Conservation (phyloP, 495 filamentous ascomycete genomes). For the Talaromyces adpressus region DNA sequence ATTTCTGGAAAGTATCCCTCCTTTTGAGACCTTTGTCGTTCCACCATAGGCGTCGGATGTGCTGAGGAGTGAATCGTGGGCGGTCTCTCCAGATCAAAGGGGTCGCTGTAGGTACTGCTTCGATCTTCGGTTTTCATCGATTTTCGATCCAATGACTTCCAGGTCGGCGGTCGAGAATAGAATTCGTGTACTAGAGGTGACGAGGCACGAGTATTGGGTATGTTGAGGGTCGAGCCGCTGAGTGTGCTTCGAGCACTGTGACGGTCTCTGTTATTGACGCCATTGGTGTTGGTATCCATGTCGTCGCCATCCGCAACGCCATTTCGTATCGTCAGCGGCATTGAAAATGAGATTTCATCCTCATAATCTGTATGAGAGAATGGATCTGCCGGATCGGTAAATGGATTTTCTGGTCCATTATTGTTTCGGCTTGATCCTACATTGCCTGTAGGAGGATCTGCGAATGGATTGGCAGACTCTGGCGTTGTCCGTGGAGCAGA, state of each 20-base stretch:
- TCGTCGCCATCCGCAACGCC: neutral
- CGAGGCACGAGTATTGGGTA: neutral
- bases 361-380: neutral
- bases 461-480: neutral
- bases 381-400: neutral
- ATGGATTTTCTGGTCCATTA: neutral
- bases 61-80: constrained; percentile 8
- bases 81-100: constrained; percentile 57
- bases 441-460: neutral
- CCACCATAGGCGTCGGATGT: neutral
- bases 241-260: neutral
- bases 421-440: neutral
- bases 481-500: constrained; percentile 2
- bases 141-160: neutral
- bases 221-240: neutral
- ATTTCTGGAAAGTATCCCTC: neutral
- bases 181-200: neutral
- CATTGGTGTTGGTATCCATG: neutral
- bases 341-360: neutral
- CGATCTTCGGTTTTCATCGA: constrained; percentile 9
- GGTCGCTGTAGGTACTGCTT: constrained; percentile 48
- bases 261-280: neutral
- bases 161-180: neutral
- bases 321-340: constrained; percentile 3
- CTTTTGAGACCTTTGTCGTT: neutral